These are phyloP conservation scores for Metschnikowia borealis DNA, from an alignment of 805 yeast genomes.

Conservation along the genomic window DNA sequence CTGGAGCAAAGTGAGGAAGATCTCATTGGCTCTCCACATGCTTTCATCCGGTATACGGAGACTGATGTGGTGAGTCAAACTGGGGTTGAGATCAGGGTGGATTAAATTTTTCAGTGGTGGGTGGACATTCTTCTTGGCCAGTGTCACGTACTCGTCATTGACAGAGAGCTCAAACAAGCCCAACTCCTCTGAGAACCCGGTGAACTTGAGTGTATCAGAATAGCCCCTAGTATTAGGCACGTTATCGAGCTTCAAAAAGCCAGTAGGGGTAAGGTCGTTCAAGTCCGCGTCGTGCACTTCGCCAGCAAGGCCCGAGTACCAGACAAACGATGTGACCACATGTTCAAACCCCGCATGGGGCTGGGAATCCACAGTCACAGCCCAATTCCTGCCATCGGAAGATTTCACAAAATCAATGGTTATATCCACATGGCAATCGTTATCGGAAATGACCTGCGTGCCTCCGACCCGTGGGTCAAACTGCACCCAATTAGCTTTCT, in stretches of 20 bases:
- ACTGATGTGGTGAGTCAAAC: slow-evolving; percentile 60
- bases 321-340: slow-evolving; percentile 60
- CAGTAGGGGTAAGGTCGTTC: slow-evolving; percentile 13
- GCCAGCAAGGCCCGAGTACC: slow-evolving; percentile 71
- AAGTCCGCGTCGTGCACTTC: slow-evolving; percentile 20
- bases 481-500: slow-evolving; percentile 76
- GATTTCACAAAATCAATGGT: slow-evolving; percentile 74
- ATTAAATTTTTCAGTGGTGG: slow-evolving; percentile 28
- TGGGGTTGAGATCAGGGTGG: slow-evolving; percentile 51
- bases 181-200: slow-evolving; percentile 54
- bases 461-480: slow-evolving; percentile 92
- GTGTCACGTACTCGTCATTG: slow-evolving; percentile 36
- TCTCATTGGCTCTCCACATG: slow-evolving; percentile 75
- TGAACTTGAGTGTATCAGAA: slow-evolving; percentile 37
- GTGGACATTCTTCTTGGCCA: slow-evolving; percentile 30
- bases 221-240: slow-evolving; percentile 24
- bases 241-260: slow-evolving; percentile 27
- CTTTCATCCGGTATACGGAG: slow-evolving; percentile 67
- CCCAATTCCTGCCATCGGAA: slow-evolving; percentile 75
- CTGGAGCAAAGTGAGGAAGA: slow-evolving; percentile 64
- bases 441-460: slow-evolving; percentile 66
- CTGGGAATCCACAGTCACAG: slow-evolving; percentile 59
- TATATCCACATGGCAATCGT: slow-evolving; percentile 56
- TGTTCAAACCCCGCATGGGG: slow-evolving; percentile 51
- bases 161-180: slow-evolving; percentile 61